phyloP scores from a whole-genome alignment of 1,284 basidiomycete genomes.

The Puccinia horiana region DNA sequence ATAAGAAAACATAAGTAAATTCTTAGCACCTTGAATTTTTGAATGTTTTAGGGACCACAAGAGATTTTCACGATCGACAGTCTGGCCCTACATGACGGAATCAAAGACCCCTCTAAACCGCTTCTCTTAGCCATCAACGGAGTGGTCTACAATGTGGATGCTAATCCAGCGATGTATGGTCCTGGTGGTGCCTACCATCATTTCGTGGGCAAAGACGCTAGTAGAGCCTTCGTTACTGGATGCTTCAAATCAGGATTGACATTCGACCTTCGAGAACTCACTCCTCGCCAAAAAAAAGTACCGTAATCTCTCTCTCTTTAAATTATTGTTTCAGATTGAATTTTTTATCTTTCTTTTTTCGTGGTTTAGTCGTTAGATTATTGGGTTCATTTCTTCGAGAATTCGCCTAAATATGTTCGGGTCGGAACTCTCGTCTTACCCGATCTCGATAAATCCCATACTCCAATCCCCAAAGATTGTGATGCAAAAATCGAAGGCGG shows the following conservation, averaged over 20 bases:
- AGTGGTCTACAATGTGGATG: constrained; percentile 32
- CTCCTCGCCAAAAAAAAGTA: constrained; percentile 71
- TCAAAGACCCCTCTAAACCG: constrained; percentile 33
- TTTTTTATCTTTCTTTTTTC: neutral
- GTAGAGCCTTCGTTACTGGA: constrained; percentile 84
- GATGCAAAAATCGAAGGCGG: constrained; percentile 49
- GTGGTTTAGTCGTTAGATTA: constrained; percentile 68
- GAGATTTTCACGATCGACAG: constrained; percentile 23
- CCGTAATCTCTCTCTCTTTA: constrained; percentile 20
- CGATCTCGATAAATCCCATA: constrained; percentile 70
- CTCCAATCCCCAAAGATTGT: constrained; percentile 77
- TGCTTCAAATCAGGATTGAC: constrained; percentile 85
- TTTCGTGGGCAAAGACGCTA: constrained; percentile 76
- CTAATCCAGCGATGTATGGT: constrained; percentile 27
- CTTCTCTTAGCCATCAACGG: constrained; percentile 39
- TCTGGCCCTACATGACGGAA: constrained; percentile 35
- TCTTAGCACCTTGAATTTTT: neutral
- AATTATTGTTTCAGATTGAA: constrained; percentile 51
- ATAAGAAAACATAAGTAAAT: no score
- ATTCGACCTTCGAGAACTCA: constrained; percentile 81
- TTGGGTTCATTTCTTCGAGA: constrained; percentile 84
- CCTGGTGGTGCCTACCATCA: constrained; percentile 50
- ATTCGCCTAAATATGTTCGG: constrained; percentile 61
- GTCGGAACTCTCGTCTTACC: constrained; percentile 66
- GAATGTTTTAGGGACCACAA: neutral